Evolutionary conservation across 1,139 yeast species (phyloP), one percentile per base, ranked within the genome.

Genomic region (Debaryomycetaceae sp.): DNA sequence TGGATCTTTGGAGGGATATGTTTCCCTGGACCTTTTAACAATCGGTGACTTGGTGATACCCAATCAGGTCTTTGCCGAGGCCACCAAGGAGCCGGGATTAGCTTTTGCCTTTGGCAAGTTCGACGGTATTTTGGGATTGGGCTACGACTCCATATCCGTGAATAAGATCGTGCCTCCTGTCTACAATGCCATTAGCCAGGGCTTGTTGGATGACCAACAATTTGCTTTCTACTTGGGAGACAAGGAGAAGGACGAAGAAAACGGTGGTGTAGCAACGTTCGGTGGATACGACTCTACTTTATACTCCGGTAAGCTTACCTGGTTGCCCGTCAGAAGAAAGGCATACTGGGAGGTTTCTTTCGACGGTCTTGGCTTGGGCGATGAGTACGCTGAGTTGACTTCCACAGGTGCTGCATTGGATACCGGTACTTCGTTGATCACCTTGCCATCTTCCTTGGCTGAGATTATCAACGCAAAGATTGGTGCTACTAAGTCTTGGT

Each of bases 261-360:
- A 81, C 47, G 97, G 97, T 42, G 98, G 99, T 55, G 80, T 84
- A 51, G 96, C 95, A 54, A 88, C 97, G 29, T 87, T 93, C 62
- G 99, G 99, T 66, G 99, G 99, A 52, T 76, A 84, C 57, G 97
- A 91, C 64, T 77, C 82, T 54, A 65, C 82, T 50, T 79, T 82
- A 62, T 89, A 74, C 68, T 69, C 72, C 41, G 99, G 99, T 52
- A 81, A 91, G 56, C 76, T 93, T 58, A 86, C 93, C 44, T 90
- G 95, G 87, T 80, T 93, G 69, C 99, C 99, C 47, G 95, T 93
- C 49, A 89, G 99, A 76, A 88, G 99, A 79, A 88, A 91, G 83
- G 99, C 98, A 35, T 93, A 93, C 80, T 93, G 99, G 99, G 99
- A 93, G 76, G 99, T 93, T 49, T 80, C 86, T 53, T 85, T 93